phyloP scores from a whole-genome alignment of 2,329 filamentous ascomycete species.

The Fusarium protoensiforme region DNA sequence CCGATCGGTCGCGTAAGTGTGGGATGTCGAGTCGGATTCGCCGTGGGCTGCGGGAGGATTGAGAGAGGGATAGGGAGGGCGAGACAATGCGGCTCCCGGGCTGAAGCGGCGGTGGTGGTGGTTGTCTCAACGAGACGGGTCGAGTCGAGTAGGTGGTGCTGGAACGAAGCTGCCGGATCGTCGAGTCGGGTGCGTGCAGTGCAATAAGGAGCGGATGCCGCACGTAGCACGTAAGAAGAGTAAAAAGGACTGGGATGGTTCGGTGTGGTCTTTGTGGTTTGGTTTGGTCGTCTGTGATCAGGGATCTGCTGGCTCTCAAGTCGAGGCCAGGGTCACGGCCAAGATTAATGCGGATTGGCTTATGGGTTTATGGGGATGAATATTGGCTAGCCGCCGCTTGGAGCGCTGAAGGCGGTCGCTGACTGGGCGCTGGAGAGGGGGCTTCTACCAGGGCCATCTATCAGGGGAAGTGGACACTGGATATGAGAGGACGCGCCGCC shows the following conservation, averaged over 20 bases:
- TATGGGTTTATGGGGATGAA: constrained; percentile 28
- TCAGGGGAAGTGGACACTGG: constrained; percentile 32
- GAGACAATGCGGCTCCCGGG: constrained; percentile 22
- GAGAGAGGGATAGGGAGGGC: constrained; percentile 6
- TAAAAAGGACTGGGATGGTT: constrained; percentile 20
- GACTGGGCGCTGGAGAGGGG: constrained; percentile 7
- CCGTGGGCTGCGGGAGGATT: constrained; percentile 17
- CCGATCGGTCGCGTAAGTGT: constrained; percentile 17
- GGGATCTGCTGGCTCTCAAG: constrained; percentile 17
- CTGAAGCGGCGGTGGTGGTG: constrained; percentile 5
- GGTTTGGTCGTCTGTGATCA: constrained; percentile 15
- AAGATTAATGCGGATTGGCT: constrained; percentile 34
- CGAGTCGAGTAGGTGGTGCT: constrained; percentile 1
- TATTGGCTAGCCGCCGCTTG: constrained; percentile 36
- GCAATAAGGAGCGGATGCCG: constrained; percentile 31
- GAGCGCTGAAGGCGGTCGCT: not conserved
- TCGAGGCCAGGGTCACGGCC: constrained; percentile 20
- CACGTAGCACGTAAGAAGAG: not conserved
- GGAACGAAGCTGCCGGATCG: constrained; percentile 20
- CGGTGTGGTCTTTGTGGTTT: constrained; percentile 19
- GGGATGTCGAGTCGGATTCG: constrained; percentile 9
- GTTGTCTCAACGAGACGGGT: constrained; percentile 16
- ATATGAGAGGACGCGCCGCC: constrained; percentile 32
- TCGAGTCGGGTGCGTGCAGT: constrained; percentile 11
- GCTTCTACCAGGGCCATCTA: constrained; percentile 17